phyloP scores from a whole-genome alignment of 345 rosid genomes.

The Aquilaria sinensis region DNA sequence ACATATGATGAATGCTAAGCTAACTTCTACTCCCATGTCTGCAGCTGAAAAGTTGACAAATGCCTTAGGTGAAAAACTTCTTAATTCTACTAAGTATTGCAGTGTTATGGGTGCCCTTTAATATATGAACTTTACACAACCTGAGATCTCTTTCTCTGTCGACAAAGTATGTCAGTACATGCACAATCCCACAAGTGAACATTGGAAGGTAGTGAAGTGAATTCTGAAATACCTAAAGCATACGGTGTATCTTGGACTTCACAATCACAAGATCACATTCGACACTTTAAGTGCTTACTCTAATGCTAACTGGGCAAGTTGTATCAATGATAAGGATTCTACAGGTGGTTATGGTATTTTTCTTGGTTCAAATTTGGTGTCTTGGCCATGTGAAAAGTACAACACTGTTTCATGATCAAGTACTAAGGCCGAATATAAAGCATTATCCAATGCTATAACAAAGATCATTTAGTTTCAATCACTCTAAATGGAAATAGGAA shows the following conservation, averaged over 20 bases:
- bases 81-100: neutral
- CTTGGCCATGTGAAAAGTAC: too few species aligned
- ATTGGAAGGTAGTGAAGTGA: neutral
- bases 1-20: neutral
- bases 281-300: too few species aligned
- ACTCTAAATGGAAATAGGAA: too few species aligned
- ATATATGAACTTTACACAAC: too few species aligned
- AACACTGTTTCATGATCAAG: too few species aligned
- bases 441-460: neutral
- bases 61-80: neutral
- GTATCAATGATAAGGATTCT: neutral
- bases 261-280: neutral
- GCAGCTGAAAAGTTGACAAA: neutral
- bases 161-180: too few species aligned
- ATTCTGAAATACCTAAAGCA: neutral
- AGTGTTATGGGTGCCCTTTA: neutral
- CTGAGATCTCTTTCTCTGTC: too few species aligned
- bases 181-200: too few species aligned
- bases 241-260: neutral
- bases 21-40: neutral
- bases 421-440: neutral
- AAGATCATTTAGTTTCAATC: neutral
- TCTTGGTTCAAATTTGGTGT: too few species aligned
- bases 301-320: neutral
- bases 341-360: neutral